Conservation (phyloP, 768 basidiomycete genomes). For the Podaxis carcinomalis region DNA sequence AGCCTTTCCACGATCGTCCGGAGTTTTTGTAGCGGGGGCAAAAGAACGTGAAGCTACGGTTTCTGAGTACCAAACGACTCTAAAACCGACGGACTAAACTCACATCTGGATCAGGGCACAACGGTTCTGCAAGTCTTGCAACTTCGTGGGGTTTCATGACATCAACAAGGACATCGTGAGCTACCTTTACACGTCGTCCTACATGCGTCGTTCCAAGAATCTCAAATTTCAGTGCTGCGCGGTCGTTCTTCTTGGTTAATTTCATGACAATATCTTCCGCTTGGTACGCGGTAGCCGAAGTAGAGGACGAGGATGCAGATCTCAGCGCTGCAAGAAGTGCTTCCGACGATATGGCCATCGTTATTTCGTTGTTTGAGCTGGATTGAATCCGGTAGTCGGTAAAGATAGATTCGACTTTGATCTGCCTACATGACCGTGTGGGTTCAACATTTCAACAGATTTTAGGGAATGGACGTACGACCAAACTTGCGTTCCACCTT, state of each 20-base stretch:
- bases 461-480: constrained; percentile 24
- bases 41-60: constrained; percentile 65
- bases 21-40: constrained; percentile 71
- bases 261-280: constrained; percentile 73
- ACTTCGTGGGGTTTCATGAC: constrained; percentile 76
- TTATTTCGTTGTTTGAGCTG: constrained; percentile 79
- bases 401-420: constrained; percentile 67
- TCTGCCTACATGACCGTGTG: constrained; percentile 35
- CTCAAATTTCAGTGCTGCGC: constrained; percentile 74
- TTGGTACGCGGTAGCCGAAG: constrained; percentile 38
- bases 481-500: constrained; percentile 89
- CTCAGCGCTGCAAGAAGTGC: constrained; percentile 72
- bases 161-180: constrained; percentile 80
- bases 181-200: constrained; percentile 59
- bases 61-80: neutral
- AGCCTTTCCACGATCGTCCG: constrained; percentile 79
- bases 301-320: constrained; percentile 50
- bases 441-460: neutral
- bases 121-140: constrained; percentile 67
- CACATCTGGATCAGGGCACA: constrained; percentile 86
- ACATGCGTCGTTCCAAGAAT: constrained; percentile 62
- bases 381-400: constrained; percentile 82
- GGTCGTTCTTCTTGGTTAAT: constrained; percentile 81
- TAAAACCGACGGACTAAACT: constrained; percentile 18
- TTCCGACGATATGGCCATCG: constrained; percentile 67